Evolutionary conservation across 768 basidiomycete species (phyloP), one percentile per base, ranked within the genome.

Genomic region (Lentinus tigrinus): DNA sequence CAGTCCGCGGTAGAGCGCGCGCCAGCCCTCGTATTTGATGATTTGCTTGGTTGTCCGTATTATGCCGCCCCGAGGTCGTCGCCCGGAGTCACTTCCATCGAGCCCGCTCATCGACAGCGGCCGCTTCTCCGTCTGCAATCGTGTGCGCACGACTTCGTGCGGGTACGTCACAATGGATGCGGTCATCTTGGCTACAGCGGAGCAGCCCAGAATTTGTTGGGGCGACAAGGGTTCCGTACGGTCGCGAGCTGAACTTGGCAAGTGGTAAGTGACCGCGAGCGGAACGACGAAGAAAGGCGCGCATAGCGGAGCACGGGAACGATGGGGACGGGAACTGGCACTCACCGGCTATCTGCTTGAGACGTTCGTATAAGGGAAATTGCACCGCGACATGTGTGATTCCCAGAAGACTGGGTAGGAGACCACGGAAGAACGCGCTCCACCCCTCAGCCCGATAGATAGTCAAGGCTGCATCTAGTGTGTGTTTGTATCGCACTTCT

Each of bases 81-180:
- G 67, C 67, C 78, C 82, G 66, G 85, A 65, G 24, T 84, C 83
- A 52, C 85, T 82, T 14, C 84, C 85, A 4, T 82, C 82, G 63
- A 81, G 66, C 62, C 81, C 81, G 63, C 81, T 56, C 57, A 60
- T 56, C 50, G 64, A 81, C 47, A 90, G 76, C 44, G 85, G 88
- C 51, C 84, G 82, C 57, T 83, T 80, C 65, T 88, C 85, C 3
- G 96, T 95, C 73, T 99, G 97, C 47, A 98, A 75, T 5, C 96
- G 85, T n/a, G 97, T 98, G n/a, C 97, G 90, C 36, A 99, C 81
- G 43, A 99, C 97, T 73, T 99, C 97, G 74, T 99, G 97, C 1
- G 97, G 97, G 71, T 99, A 99, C 34, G 97, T 98, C 37, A 89
- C 91, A 19, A 98, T 76, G 17, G 94, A 95, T 8, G 97, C 97